Conservation (phyloP, 1,284 basidiomycete genomes). For the Phellopilus nigrolimitatus region DNA sequence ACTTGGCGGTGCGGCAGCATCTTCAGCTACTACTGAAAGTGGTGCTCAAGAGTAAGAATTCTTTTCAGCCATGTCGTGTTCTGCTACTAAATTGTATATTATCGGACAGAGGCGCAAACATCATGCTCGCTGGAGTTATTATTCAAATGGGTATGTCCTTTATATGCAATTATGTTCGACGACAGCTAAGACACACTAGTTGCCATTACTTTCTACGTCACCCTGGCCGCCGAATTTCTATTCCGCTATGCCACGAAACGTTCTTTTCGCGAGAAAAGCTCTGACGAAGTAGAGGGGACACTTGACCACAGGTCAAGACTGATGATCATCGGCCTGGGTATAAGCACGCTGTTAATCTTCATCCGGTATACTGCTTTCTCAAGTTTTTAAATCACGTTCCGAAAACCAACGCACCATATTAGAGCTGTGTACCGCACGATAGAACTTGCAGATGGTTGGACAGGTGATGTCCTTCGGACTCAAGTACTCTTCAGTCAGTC, state of each 20-base stretch:
- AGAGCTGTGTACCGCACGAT: slow-evolving; percentile 34
- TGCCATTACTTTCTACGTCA: slow-evolving; percentile 33
- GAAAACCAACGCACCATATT: background rate
- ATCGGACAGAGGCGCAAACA: slow-evolving; percentile 34
- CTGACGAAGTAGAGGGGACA: slow-evolving; percentile 9
- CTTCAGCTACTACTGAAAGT: background rate
- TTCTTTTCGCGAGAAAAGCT: slow-evolving; percentile 23
- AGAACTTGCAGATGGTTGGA: slow-evolving; percentile 35
- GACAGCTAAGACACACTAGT: slow-evolving; percentile 24
- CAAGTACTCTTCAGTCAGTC: slow-evolving; percentile 35
- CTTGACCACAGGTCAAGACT: slow-evolving; percentile 24
- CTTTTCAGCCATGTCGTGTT: background rate
- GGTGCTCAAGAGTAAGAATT: slow-evolving; percentile 18
- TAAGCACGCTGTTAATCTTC: slow-evolving; percentile 33
- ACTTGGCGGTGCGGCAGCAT: slow-evolving; percentile 37
- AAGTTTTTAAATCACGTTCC: background rate
- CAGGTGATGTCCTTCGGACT: slow-evolving; percentile 33
- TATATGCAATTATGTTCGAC: slow-evolving; percentile 16
- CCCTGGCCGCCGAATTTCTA: slow-evolving; percentile 35
- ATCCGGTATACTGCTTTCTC: slow-evolving; percentile 30
- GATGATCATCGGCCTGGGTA: slow-evolving; percentile 30
- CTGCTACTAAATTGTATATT: background rate
- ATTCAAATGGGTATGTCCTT: slow-evolving; percentile 33
- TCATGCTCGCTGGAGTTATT: slow-evolving; percentile 49
- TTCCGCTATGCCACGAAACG: slow-evolving; percentile 29